Percentiles rank a stretch among this genome's conserved stretches.
These are phyloP conservation scores for Russula ochroleuca DNA, from an alignment of 768 basidiomycete genomes.

Conservation along the genomic window DNA sequence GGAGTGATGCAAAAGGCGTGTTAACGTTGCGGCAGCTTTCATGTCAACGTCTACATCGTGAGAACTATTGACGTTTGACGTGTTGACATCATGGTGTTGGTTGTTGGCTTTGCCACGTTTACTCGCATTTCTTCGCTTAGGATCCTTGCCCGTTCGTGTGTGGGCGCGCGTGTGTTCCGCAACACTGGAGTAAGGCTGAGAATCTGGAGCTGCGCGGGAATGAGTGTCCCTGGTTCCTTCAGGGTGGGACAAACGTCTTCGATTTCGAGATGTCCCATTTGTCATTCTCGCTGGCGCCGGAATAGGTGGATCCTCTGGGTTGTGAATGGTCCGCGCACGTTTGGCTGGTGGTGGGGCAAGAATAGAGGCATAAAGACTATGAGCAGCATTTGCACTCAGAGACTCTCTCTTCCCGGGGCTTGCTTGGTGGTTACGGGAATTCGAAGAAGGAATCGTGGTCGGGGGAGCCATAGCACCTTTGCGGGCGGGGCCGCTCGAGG, in stretches of 20 bases:
- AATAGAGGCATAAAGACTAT: conserved; percentile 69
- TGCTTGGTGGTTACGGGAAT: conserved; percentile 15
- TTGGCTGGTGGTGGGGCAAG: conserved; percentile 73
- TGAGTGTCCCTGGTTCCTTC: conserved; percentile 21
- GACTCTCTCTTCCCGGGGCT: conserved; percentile 31
- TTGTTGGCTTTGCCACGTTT: conserved; percentile 9
- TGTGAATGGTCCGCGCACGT: conserved; percentile 75
- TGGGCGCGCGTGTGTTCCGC: conserved; percentile 28
- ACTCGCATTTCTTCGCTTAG: conserved; percentile 14
- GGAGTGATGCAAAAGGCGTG: conserved; percentile 62
- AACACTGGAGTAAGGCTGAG: conserved; percentile 23
- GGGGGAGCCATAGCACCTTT: conserved; percentile 48
- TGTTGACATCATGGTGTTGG: conserved; percentile 11
- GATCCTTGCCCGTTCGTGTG: conserved; percentile 18
- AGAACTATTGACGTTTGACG: conserved; percentile 31
- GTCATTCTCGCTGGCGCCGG: conserved; percentile 42
- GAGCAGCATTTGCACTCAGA: conserved; percentile 40
- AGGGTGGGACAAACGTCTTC: conserved; percentile 27
- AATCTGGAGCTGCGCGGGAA: conserved; percentile 10
- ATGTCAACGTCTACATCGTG: conserved; percentile 64
- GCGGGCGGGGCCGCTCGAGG: conserved; percentile 25
- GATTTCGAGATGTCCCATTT: conserved; percentile 30
- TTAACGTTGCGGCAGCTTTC: conserved; percentile 79
- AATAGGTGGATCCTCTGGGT: conserved; percentile 64
- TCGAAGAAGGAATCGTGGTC: conserved; percentile 26